Base-by-base conservation (phyloP, 495 filamentous ascomycete genomes). In the Trichoderma reesei region DNA sequence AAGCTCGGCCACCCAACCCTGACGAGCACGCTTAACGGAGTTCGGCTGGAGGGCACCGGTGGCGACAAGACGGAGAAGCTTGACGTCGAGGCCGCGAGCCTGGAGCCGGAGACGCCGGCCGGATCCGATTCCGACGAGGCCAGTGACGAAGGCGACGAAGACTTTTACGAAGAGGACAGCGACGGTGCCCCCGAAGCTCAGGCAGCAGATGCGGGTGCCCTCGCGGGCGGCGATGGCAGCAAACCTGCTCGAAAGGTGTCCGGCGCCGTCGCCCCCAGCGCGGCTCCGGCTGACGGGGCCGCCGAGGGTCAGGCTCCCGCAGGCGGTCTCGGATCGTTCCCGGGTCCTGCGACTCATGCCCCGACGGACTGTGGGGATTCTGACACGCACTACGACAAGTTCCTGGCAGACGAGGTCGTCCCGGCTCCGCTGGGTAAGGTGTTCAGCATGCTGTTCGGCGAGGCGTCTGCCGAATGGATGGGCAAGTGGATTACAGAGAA, bases 1-100 rank as follows among this genome's bases (percentile, higher is more conserved):
- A 96, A 96, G 70, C 87, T 97, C 46, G 93, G 89, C 39, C 94
- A 98, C 71, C 93, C 95, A 7, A 86, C 88, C 66, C 73, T 99
- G 18, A 88, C 92, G 71, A 93, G 90, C 72, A 91, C 90, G 38
- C 78, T 92, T 7, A 96, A 96, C 66, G 92, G 94, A 9, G 91
- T 92, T 39, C 81, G 86, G 26, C 80, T 97, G 1, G 86, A 88
- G 63, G 88, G 88, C 61, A 82, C 87, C 38, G 90, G 89, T 1
- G 91, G 89, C 5, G 91, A 96, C 73, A 93, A 93, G 74, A 96
- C 90, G 5, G 91, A 94, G 68, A 95, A 95, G 75, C 79, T 86
- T 56, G 90, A 89, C 36, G 82, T 68, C 13, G 75, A 73, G 31
- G 16, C 38, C 11, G 38, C 7, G 13, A 41, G 11, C 38, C 4